Evolutionary conservation across 148 eudicot genomes (phyloP).

Genomic region (Spergularia marina): DNA sequence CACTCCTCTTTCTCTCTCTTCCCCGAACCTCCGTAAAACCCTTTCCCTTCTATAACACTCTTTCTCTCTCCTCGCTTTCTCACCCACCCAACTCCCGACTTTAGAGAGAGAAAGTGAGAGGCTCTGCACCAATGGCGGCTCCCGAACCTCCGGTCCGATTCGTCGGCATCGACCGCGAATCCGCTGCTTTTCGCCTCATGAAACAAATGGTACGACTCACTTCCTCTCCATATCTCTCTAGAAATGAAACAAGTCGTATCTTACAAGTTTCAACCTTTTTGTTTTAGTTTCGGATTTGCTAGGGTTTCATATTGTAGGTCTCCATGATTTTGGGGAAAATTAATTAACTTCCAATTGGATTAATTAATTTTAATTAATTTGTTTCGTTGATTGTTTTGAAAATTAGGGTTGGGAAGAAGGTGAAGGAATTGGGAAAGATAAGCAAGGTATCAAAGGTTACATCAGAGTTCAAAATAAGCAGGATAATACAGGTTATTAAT

Average conservation of each 20-base stretch:
- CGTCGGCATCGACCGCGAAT: conserved; percentile 73
- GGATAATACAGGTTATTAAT: conserved; percentile 61
- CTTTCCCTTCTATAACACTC: neutral
- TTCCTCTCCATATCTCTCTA: neutral
- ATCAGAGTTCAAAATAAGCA: conserved; percentile 89
- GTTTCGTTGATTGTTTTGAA: neutral
- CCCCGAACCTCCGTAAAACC: conserved; percentile 19
- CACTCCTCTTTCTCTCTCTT: neutral
- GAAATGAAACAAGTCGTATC: neutral
- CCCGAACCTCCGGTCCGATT: conserved; percentile 79
- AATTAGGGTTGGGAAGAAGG: conserved; percentile 99
- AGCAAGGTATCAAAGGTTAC: conserved; percentile 97
- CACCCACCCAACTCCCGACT: neutral
- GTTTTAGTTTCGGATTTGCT: conserved; percentile 5
- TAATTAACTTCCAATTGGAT: neutral
- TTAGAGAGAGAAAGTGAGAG: conserved; percentile 13
- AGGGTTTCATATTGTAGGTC: conserved; percentile 4
- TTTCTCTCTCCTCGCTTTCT: conserved; percentile 2
- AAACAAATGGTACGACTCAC: conserved; percentile 72
- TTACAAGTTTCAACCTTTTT: neutral
- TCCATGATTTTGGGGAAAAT: neutral
- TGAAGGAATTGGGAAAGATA: conserved; percentile 94
- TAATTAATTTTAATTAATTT: neutral
- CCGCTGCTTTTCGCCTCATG: conserved; percentile 98
- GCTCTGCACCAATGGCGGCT: conserved; percentile 57